Evolutionary conservation across 352 stramenopile species (phyloP).

Genomic region (Plasmopara muralis): DNA sequence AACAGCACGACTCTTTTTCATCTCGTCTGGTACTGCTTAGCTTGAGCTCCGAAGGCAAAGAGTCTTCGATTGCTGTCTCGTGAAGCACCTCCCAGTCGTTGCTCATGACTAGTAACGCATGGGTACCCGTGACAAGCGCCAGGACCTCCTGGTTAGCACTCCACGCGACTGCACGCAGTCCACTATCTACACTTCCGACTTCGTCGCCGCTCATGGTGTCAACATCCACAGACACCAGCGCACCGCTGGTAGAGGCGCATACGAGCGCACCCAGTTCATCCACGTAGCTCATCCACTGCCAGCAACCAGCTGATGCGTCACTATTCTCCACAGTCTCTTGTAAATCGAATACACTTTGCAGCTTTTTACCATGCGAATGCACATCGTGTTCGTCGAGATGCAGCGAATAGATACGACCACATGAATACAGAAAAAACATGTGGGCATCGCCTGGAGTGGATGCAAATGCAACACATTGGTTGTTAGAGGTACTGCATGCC

Average conservation of each 20-base stretch:
- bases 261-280: constrained; percentile 53
- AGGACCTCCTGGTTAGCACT: constrained; percentile 66
- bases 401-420: constrained; percentile 28
- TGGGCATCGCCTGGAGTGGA: constrained; percentile 31
- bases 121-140: constrained; percentile 51
- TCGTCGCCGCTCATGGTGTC: constrained; percentile 43
- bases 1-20: constrained; percentile 7
- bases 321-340: constrained; percentile 24
- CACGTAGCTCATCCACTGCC: constrained; percentile 61
- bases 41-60: constrained; percentile 23
- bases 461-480: constrained; percentile 22
- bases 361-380: constrained; percentile 11
- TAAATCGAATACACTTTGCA: constrained; percentile 18
- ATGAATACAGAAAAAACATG: constrained; percentile 28
- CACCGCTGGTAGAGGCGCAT: constrained; percentile 41
- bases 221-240: constrained; percentile 48
- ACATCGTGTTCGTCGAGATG: constrained; percentile 23
- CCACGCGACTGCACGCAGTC: constrained; percentile 55
- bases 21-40: constrained; percentile 3
- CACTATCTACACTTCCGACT: constrained; percentile 59
- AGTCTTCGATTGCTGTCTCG: constrained; percentile 42
- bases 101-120: constrained; percentile 66
- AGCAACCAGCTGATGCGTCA: constrained; percentile 10
- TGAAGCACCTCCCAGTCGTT: constrained; percentile 72
- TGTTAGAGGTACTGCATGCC: constrained; percentile 1